These are phyloP conservation scores for Ambrosiella beaveri DNA, from an alignment of 2,329 filamentous ascomycete genomes.

Conservation along the genomic window DNA sequence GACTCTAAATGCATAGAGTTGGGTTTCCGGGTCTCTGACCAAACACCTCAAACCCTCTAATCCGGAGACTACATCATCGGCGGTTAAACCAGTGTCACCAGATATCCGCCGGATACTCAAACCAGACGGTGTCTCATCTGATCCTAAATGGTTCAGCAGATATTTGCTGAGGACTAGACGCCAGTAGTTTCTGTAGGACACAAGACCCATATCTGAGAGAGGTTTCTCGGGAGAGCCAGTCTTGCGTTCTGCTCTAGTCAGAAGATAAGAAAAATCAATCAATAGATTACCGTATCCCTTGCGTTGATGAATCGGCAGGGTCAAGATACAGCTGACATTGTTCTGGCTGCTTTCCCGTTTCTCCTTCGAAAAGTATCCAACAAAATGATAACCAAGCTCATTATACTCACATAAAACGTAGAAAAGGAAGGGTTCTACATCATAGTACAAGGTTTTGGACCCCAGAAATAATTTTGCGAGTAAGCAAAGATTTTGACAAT, in stretches of 20 bases:
- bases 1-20: slow-evolving; percentile 73
- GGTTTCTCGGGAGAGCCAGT: slow-evolving; percentile 95
- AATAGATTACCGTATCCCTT: slow-evolving; percentile 93
- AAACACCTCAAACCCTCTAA: slow-evolving; percentile 79
- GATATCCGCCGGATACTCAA: slow-evolving; percentile 55
- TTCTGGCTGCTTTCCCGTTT: slow-evolving; percentile 89
- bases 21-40: slow-evolving; percentile 75
- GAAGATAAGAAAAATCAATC: slow-evolving; percentile 94
- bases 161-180: slow-evolving; percentile 75
- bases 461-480: slow-evolving; percentile 95
- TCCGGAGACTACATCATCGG: slow-evolving; percentile 89
- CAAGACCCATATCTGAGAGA: slow-evolving; percentile 90
- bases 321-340: slow-evolving; percentile 94
- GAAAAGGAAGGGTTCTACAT: slow-evolving; percentile 92
- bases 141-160: slow-evolving; percentile 34
- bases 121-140: slow-evolving; percentile 21
- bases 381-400: slow-evolving; percentile 82
- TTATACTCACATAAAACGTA: slow-evolving; percentile 95
- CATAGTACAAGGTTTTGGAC: slow-evolving; percentile 95
- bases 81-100: slow-evolving; percentile 81
- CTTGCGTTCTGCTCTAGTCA: slow-evolving; percentile 83
- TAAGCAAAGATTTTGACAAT: slow-evolving; percentile 93
- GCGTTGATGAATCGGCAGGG: slow-evolving; percentile 86
- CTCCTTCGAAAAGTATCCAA: slow-evolving; percentile 99
- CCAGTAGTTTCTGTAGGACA: slow-evolving; percentile 97